phyloP scores from a whole-genome alignment of 1,139 yeast genomes.

The Taiozyma sp. region DNA sequence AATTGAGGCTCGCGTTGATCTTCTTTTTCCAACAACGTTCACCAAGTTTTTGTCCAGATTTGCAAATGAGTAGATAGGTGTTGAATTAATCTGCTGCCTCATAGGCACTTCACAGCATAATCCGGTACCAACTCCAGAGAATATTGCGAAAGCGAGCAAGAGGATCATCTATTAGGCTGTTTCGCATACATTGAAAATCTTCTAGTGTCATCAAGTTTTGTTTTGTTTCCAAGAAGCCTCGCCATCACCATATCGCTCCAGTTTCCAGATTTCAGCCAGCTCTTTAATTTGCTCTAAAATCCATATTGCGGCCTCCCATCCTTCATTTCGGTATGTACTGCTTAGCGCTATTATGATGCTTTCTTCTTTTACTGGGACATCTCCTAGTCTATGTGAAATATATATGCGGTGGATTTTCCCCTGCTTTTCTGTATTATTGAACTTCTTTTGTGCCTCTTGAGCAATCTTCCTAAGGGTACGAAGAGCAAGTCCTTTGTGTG shows the following conservation, averaged over 20 bases:
- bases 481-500: conserved; percentile 36
- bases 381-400: conserved; percentile 39
- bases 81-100: no score
- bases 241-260: conserved; percentile 38
- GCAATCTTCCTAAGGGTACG: conserved; percentile 32
- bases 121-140: no score
- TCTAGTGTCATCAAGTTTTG: conserved; percentile 13
- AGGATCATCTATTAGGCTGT: no score
- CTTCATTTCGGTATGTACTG: conserved; percentile 41
- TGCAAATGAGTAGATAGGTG: no score
- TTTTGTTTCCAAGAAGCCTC: conserved; percentile 34
- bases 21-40: no score
- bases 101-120: no score
- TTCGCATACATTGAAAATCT: no score
- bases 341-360: conserved; percentile 41
- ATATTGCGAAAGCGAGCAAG: no score
- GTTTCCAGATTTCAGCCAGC: conserved; percentile 44
- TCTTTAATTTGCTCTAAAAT: conserved; percentile 38
- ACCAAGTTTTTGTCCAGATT: no score
- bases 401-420: conserved; percentile 30
- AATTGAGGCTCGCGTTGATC: no score
- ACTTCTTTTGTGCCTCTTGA: conserved; percentile 26
- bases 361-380: conserved; percentile 42
- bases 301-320: conserved; percentile 41
- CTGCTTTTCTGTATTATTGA: conserved; percentile 12